Percentiles rank a stretch among this genome's conserved stretches.
phyloP scores from a whole-genome alignment of 139 green algal genomes.

The Closterium sp. region DNA sequence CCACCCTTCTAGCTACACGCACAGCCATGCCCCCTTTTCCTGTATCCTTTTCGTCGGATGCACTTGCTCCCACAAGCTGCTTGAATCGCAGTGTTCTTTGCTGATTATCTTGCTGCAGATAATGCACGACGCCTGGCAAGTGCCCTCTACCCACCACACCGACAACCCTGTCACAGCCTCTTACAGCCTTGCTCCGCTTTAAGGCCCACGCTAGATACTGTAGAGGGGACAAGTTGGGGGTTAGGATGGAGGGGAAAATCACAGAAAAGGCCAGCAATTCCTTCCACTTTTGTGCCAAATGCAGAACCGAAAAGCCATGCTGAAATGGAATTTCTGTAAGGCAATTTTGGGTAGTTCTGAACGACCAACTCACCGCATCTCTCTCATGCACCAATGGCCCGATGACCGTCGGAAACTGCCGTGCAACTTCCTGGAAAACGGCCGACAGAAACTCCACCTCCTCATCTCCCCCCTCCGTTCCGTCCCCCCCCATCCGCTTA shows the following conservation, averaged over 20 bases:
- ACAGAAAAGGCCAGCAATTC: no score
- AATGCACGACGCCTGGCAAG: constrained; percentile 45
- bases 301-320: no score
- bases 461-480: neutral
- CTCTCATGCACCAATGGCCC: neutral
- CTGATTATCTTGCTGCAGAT: constrained; percentile 40
- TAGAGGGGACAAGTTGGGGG: neutral
- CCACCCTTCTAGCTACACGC: neutral
- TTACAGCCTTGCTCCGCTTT: constrained; percentile 56
- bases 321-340: neutral
- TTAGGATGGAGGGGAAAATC: neutral
- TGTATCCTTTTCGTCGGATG: neutral
- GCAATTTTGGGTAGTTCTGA: no score
- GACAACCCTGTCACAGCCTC: constrained; percentile 37
- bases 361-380: neutral
- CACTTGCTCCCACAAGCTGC: constrained; percentile 27
- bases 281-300: no score
- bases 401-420: neutral
- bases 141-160: constrained; percentile 48
- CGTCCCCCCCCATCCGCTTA: neutral
- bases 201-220: constrained; percentile 55
- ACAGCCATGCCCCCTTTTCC: neutral
- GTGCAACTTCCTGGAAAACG: neutral
- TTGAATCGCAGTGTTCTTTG: constrained; percentile 31
- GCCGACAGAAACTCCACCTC: neutral